phyloP scores from a whole-genome alignment of 2,329 filamentous ascomycete species.

The Pyrenophora seminiperda region DNA sequence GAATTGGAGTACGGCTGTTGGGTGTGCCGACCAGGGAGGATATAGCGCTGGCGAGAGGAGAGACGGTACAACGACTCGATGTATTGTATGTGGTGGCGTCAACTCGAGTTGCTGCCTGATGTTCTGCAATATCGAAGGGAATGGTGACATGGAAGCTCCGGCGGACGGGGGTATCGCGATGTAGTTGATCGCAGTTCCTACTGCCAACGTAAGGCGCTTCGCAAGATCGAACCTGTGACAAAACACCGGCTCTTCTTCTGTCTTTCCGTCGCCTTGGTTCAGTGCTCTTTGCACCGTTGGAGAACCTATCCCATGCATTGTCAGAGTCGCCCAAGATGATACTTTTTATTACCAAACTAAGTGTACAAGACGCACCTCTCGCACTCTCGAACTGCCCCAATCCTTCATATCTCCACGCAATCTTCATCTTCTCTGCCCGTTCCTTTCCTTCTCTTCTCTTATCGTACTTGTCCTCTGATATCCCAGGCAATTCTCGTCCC shows the following conservation, averaged over 20 bases:
- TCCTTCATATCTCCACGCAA: slow-evolving; percentile 95
- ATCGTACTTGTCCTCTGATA: slow-evolving; percentile 56
- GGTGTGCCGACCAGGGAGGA: slow-evolving; percentile 69
- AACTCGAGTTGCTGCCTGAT: slow-evolving; percentile 59
- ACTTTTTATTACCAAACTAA: slow-evolving; percentile 24
- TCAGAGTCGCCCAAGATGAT: slow-evolving; percentile 21
- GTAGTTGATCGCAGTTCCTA: slow-evolving; percentile 51
- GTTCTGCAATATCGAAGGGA: slow-evolving; percentile 69
- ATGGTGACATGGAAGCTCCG: slow-evolving; percentile 58
- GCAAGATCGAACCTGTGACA: slow-evolving; percentile 60
- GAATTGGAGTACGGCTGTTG: slow-evolving; percentile 77
- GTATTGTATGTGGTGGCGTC: slow-evolving; percentile 63
- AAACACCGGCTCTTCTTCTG: slow-evolving; percentile 49
- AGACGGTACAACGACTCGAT: slow-evolving; percentile 83
- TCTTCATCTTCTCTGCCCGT: slow-evolving; percentile 79
- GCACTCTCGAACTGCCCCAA: slow-evolving; percentile 71
- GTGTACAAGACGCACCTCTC: slow-evolving; percentile 62
- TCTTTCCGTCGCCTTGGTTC: slow-evolving; percentile 55
- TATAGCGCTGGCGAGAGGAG: slow-evolving; percentile 88
- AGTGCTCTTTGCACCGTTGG: slow-evolving; percentile 23
- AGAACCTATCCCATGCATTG: slow-evolving; percentile 22
- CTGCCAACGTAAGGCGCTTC: slow-evolving; percentile 53
- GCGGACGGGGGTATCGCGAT: slow-evolving; percentile 64
- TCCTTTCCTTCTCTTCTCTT: slow-evolving; percentile 43
- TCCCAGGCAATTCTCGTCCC: slow-evolving; percentile 80